These are phyloP conservation scores for Chytridiales sp. DNA, from an alignment of 371 early-diverging fungal genomes.

Conservation along the genomic window DNA sequence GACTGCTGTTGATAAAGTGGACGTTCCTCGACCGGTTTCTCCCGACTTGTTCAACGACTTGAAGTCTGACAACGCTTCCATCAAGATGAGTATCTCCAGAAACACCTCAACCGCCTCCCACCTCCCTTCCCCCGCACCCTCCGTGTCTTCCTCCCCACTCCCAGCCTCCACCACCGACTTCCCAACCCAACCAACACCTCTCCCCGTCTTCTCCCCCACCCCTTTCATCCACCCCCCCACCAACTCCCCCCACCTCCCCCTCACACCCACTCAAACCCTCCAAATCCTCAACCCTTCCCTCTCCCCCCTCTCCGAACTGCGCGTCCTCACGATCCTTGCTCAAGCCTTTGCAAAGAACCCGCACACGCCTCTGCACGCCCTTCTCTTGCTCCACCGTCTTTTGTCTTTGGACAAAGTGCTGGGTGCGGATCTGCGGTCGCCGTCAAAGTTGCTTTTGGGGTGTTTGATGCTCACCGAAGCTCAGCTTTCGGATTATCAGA, in stretches of 20 bases:
- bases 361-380: slow-evolving; percentile 7
- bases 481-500: slow-evolving; percentile 6
- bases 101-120: too few relatives aligned
- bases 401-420: background rate
- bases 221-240: background rate
- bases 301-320: slow-evolving; percentile 1
- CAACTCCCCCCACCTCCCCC: background rate
- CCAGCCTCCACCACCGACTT: background rate
- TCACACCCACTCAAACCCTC: background rate
- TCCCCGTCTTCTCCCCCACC: background rate
- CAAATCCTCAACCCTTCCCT: background rate
- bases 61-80: too few relatives aligned
- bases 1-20: too few relatives aligned
- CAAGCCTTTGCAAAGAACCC: too few relatives aligned
- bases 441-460: background rate
- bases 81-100: too few relatives aligned
- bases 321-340: background rate
- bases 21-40: too few relatives aligned
- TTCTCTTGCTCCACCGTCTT: background rate
- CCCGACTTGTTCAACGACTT: too few relatives aligned
- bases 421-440: background rate
- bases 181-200: background rate
- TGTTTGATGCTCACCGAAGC: slow-evolving; percentile 4
- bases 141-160: background rate
- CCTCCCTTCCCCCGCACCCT: too few relatives aligned